These are phyloP conservation scores for Haberlea rhodopensis DNA, from an alignment of 257 asterid genomes.

Conservation along the genomic window DNA sequence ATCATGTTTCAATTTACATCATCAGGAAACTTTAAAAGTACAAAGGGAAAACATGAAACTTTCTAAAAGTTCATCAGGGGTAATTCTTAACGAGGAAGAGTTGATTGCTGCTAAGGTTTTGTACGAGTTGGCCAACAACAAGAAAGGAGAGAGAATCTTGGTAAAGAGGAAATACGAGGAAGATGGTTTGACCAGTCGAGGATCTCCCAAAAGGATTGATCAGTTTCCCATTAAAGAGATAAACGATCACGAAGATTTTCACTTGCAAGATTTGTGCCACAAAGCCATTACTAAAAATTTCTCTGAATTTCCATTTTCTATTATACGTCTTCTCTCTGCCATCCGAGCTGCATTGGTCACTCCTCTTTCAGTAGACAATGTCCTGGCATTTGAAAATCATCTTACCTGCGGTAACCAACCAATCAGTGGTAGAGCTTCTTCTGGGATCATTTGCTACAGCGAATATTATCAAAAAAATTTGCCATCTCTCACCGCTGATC, in stretches of 20 bases:
- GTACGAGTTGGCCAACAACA: slow-evolving; percentile 9
- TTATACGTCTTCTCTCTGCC: slow-evolving; percentile 27
- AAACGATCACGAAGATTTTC: background rate
- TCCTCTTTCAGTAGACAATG: background rate
- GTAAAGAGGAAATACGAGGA: slow-evolving; percentile 1
- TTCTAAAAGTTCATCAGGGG: background rate
- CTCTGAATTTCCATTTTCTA: slow-evolving; percentile 17
- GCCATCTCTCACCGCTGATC: slow-evolving; percentile 16
- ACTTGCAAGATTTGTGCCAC: background rate
- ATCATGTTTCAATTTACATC: background rate
- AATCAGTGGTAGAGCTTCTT: background rate
- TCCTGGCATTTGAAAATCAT: background rate
- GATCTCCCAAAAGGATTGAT: background rate
- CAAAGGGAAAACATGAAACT: background rate
- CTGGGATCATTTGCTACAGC: background rate
- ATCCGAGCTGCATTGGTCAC: slow-evolving; percentile 24
- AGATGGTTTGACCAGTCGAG: slow-evolving; percentile 2
- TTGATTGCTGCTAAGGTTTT: slow-evolving; percentile 7
- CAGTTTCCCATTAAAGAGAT: background rate
- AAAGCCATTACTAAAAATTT: background rate
- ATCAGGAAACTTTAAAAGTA: background rate
- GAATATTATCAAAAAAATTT: background rate
- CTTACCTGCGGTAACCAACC: background rate
- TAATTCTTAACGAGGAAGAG: background rate
- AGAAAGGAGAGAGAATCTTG: background rate